Evolutionary conservation across 2,329 filamentous ascomycete species (phyloP).

Genomic region (Eurotiales sp.): DNA sequence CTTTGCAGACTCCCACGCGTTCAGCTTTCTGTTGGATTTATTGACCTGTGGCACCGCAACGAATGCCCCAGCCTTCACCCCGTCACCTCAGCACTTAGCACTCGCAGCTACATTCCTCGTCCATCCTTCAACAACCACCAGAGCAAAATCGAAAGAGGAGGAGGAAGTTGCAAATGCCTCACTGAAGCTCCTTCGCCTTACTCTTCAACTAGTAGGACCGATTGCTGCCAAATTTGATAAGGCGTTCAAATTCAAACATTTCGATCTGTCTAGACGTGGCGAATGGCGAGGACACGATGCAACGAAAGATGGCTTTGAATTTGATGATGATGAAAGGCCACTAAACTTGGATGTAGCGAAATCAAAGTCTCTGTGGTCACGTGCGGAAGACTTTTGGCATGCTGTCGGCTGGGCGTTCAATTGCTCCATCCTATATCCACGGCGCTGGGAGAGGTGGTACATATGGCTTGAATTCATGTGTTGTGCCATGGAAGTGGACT

Average conservation of each 20-base stretch:
- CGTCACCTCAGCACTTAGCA: constrained; percentile 69
- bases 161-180: constrained; percentile 63
- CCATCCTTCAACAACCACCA: constrained; percentile 75
- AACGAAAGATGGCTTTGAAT: constrained; percentile 20
- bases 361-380: constrained; percentile 64
- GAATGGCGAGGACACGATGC: constrained; percentile 22
- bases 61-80: constrained; percentile 55
- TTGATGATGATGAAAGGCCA: constrained; percentile 45
- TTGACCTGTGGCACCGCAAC: constrained; percentile 30
- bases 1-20: constrained; percentile 51
- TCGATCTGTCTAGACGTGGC: constrained; percentile 31
- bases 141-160: constrained; percentile 59
- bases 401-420: constrained; percentile 90
- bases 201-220: constrained; percentile 64
- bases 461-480: constrained; percentile 72
- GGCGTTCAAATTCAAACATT: constrained; percentile 65
- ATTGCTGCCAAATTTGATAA: constrained; percentile 64
- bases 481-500: constrained; percentile 43
- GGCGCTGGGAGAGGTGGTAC: constrained; percentile 78
- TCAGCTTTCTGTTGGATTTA: constrained; percentile 57
- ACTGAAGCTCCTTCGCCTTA: constrained; percentile 64
- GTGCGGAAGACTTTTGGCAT: constrained; percentile 85
- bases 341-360: constrained; percentile 60
- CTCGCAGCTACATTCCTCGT: constrained; percentile 77
- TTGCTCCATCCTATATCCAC: constrained; percentile 69